Evolutionary conservation across 208 protist species (phyloP), one percentile per base, ranked within the genome.

Genomic region (Acanthamoeba castellanii): DNA sequence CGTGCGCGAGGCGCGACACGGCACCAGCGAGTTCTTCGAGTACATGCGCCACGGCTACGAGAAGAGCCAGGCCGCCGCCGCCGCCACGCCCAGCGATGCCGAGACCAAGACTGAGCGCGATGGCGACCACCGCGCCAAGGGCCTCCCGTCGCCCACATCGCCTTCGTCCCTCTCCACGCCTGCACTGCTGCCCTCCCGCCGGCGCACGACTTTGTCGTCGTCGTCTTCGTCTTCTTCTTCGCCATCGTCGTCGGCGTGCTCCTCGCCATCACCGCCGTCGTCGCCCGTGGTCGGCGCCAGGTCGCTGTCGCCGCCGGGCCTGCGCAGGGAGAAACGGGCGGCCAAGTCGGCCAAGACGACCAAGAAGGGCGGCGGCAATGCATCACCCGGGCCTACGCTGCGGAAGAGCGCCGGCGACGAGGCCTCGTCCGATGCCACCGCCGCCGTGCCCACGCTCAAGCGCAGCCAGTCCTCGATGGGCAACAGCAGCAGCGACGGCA

Each of bases 1-100:
- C 37, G 32, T 3, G n/a, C 22, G 32, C 74, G 34, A 72, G 66
- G 64, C 0, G n/a, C 64, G 64, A 22, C 59, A 66, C 14, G 81
- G 82, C 37, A 90, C n/a, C 18, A 4, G 18, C 32, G 82, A 90
- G 57, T 90, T 90, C 57, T 90, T 30, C 25, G 34, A n/a, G 50
- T 66, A 66, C 55, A 90, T 90, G 82, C 20, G 57, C 50, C 50
- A 90, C 34, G 82, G 82, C 82, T 90, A 90, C 50, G 5, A 20
- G 82, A 82, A 82, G 68, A 3, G n/a, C 68, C n/a, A 76, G 32
- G 34, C 68, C 13, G 20, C n/a, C 2, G 30, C 68, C 34, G 20
- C n/a, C n/a, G 57, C 13, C 57, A 64, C 13, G 57, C n/a, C 22
- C 50, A 18, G 6, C 57, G 20, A 20, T 0, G 22, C 57, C 57